A percentile compares a stretch with the other conserved stretches of the same genome.
Evolutionary conservation across 129 eudicot genomes (phyloP).

Genomic region (Arctium minus): DNA sequence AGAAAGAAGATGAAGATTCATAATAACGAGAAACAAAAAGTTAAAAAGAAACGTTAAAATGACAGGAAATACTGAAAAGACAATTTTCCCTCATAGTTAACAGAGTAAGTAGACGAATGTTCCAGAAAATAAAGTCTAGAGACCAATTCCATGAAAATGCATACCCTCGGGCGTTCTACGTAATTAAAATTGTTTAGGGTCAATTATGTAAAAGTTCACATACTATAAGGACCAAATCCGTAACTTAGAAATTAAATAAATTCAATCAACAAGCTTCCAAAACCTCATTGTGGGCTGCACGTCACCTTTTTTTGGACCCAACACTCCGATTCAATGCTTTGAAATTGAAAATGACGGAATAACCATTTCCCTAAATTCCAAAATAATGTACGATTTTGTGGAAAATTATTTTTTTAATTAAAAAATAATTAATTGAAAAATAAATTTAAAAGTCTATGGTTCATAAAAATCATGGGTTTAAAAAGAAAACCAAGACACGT

Average conservation of each 20-base stretch:
- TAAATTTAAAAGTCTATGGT: too few relatives aligned
- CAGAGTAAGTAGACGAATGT: not conserved
- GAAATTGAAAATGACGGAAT: slow-evolving; percentile 15
- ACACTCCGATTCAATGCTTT: slow-evolving; percentile 17
- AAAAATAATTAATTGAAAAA: not conserved
- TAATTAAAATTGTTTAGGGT: not conserved
- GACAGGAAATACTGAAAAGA: not conserved
- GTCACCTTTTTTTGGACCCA: slow-evolving; percentile 29
- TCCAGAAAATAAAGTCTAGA: not conserved
- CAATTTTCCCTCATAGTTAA: not conserved
- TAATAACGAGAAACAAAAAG: not conserved
- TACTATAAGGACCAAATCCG: not conserved
- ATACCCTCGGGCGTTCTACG: not conserved
- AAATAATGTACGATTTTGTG: not conserved
- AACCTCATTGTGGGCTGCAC: slow-evolving; percentile 30
- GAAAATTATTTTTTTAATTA: not conserved
- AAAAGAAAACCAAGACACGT: not conserved
- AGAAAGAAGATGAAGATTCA: not conserved
- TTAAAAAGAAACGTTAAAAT: not conserved
- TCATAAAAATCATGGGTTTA: not conserved
- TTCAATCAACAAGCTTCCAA: slow-evolving; percentile 24
- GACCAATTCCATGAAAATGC: not conserved
- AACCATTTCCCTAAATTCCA: slow-evolving; percentile 11
- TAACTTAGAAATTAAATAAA: not conserved
- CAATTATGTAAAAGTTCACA: not conserved